These are phyloP conservation scores for Endotrypanum monterogeii DNA, from an alignment of 208 protist species.

Conservation along the genomic window DNA sequence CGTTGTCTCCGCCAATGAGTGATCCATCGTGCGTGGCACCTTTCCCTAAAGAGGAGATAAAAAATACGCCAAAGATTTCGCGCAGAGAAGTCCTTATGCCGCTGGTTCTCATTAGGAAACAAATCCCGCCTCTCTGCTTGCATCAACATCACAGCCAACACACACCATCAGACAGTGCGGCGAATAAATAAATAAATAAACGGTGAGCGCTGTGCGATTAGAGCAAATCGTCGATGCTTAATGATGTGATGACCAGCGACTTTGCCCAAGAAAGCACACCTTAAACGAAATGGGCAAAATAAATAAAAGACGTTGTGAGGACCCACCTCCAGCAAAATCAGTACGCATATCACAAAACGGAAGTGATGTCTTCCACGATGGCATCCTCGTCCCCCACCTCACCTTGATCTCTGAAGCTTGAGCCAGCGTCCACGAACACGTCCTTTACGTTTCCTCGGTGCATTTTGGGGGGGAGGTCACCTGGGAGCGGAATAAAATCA, in stretches of 20 bases:
- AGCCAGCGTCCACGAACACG: not conserved
- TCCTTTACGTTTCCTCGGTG: not conserved
- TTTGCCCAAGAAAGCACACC: not conserved
- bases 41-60: too few species aligned
- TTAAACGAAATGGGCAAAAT: not conserved
- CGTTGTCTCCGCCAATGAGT: too few species aligned
- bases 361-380: conserved; percentile 60
- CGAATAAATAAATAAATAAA: too few species aligned
- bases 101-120: too few species aligned
- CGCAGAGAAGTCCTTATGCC: too few species aligned
- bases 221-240: not conserved
- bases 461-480: conserved; percentile 28
- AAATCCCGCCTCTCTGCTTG: too few species aligned
- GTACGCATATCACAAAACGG: conserved; percentile 2
- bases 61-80: too few species aligned
- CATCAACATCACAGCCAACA: too few species aligned
- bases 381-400: conserved; percentile 28
- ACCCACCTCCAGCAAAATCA: not conserved
- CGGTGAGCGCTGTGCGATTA: too few species aligned
- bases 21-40: too few species aligned
- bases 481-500: conserved; percentile 29
- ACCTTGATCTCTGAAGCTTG: not conserved
- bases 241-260: not conserved
- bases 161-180: too few species aligned
- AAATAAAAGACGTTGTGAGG: not conserved